A percentile compares a stretch with the other conserved stretches of the same genome.
These are phyloP conservation scores for Rhododendron griersonianum DNA, from an alignment of 148 eudicot genomes.

Conservation along the genomic window DNA sequence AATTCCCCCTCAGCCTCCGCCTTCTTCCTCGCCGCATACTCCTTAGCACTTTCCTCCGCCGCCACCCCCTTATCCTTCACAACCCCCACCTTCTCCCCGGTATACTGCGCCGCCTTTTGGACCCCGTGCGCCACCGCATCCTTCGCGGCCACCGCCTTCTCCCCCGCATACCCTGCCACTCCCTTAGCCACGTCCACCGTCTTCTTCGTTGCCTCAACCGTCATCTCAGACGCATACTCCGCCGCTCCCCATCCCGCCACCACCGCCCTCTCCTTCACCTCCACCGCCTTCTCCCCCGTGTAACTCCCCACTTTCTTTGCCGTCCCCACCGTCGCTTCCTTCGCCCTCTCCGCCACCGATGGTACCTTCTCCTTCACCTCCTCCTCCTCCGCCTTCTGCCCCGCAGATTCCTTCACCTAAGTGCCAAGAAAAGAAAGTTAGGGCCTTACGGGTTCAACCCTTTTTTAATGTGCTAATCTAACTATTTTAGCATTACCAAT, in stretches of 20 bases:
- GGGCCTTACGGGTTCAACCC: neutral
- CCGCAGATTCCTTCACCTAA: neutral
- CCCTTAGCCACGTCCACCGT: constrained; percentile 30
- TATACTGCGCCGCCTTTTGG: constrained; percentile 26
- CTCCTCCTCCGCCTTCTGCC: neutral
- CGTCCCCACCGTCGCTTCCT: constrained; percentile 30
- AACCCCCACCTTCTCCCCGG: constrained; percentile 34
- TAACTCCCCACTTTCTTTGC: constrained; percentile 33
- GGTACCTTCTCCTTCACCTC: constrained; percentile 14
- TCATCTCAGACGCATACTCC: constrained; percentile 33
- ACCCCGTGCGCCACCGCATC: constrained; percentile 43
- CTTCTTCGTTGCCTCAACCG: constrained; percentile 52
- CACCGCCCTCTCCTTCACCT: constrained; percentile 52
- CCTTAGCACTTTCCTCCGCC: constrained; percentile 45
- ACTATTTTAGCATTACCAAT: neutral
- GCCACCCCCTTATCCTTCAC: constrained; percentile 49
- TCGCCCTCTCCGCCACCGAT: constrained; percentile 26
- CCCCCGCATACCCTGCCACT: constrained; percentile 40
- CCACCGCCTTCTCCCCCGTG: constrained; percentile 45
- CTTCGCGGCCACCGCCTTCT: constrained; percentile 36
- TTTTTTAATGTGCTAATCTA: too few species aligned
- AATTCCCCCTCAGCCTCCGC: constrained; percentile 47
- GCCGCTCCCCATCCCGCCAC: constrained; percentile 66
- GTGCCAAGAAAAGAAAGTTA: neutral
- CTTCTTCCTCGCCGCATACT: constrained; percentile 56